These are phyloP conservation scores for Silene uniflora DNA, from an alignment of 148 eudicot species.

Conservation along the genomic window DNA sequence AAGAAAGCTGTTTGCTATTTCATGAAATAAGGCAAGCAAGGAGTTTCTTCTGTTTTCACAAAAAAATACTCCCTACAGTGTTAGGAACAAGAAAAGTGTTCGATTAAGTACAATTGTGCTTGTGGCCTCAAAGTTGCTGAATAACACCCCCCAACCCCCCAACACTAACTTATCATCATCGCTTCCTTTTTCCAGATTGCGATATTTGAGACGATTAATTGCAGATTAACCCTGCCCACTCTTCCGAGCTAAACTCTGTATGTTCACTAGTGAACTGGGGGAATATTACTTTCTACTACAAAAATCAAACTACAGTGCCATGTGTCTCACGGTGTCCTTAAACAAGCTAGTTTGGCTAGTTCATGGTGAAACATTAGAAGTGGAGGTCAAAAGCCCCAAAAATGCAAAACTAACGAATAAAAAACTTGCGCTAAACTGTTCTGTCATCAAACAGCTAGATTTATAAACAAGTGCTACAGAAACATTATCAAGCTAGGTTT, in stretches of 20 bases:
- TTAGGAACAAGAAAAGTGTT: background rate
- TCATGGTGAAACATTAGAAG: background rate
- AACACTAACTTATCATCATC: background rate
- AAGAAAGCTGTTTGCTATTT: background rate
- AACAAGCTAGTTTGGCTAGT: background rate
- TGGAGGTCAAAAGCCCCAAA: background rate
- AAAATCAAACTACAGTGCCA: background rate
- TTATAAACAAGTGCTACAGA: background rate
- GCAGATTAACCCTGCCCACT: background rate
- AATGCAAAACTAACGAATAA: background rate
- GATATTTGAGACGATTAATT: background rate
- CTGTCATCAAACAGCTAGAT: background rate
- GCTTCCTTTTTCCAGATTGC: background rate
- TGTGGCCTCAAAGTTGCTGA: background rate
- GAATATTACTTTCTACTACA: background rate
- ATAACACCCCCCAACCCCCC: background rate
- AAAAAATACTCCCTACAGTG: background rate
- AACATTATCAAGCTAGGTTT: constrained; percentile 1
- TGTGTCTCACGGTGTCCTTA: background rate
- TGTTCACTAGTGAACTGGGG: background rate
- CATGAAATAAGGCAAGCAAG: background rate
- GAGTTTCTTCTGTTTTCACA: background rate
- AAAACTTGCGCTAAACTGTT: background rate
- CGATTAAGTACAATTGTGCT: background rate
- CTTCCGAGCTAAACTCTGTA: background rate